Evolutionary conservation across 371 early-diverging fungal genomes (phyloP), one percentile per base, ranked within the genome.

Genomic region (Actinomucor elegans): DNA sequence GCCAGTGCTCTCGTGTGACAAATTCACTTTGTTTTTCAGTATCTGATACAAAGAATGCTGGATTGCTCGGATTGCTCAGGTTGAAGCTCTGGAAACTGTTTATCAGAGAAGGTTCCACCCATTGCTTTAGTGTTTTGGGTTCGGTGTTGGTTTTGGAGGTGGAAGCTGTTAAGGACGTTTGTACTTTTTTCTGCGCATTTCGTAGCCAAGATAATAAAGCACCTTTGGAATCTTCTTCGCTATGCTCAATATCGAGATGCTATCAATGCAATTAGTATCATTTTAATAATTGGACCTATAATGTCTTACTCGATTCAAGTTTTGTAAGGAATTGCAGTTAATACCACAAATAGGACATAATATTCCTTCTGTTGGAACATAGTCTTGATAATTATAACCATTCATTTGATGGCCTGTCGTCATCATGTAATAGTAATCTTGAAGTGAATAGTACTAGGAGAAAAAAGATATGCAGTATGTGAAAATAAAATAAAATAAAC

Each of bases 1-100:
- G 81, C 84, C 84, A 84, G 49, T 84, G 82, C 17, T 72, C 70
- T 38, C 71, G 55, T 20, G 80, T 77, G 18, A 84, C 71, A 54
- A 52, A 53, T 0, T 72, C 57, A 23, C 55, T n/a, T 55, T 68
- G 45, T 49, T 69, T 45, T 20, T 62, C 59, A 23, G 55, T 45
- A 48, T 71, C 65, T 6, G 64, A 57, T 15, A 65, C 80, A 68
- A 80, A 68, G 37, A 62, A 69, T 6, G 20, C 49, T 20, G 67
- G 68, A 12, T 50, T 55, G 26, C 37, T 43, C n/a, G 28, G 28
- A 21, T 41, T 57, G 24, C 41, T 48, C 24, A 67, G 48, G 15
- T 43, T 62, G 14, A 62, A 48, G 29, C 62, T 61, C 28, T 41
- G 44, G 15, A 66, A 61, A 14, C 57, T 66, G 31, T 36, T 57